These are phyloP conservation scores for Neurospora sp. DNA, from an alignment of 495 filamentous ascomycete species.

Conservation along the genomic window DNA sequence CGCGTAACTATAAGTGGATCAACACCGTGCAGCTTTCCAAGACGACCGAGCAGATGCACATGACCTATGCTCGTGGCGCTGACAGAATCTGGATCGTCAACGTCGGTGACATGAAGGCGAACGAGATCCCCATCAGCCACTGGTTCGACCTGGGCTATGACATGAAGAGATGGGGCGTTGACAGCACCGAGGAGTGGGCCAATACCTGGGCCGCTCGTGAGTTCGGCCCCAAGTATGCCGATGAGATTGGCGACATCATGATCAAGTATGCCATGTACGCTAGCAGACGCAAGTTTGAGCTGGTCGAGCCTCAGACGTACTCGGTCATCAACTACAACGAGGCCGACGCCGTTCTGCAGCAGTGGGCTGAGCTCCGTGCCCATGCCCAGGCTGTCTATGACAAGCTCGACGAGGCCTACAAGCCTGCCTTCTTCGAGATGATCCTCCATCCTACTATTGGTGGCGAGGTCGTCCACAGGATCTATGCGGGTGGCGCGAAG, in stretches of 20 bases:
- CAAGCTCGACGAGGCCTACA: constrained; percentile 32
- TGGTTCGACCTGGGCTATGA: constrained; percentile 61
- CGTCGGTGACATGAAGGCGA: constrained; percentile 61
- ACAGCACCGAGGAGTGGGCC: constrained; percentile 47
- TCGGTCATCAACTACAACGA: constrained; percentile 62
- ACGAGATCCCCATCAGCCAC: constrained; percentile 59
- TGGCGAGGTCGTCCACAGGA: constrained; percentile 49
- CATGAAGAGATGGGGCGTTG: constrained; percentile 40
- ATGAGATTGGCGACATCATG: constrained; percentile 44
- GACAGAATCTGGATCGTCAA: constrained; percentile 68
- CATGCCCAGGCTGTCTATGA: constrained; percentile 48
- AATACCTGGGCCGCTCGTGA: constrained; percentile 48
- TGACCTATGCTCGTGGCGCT: constrained; percentile 51
- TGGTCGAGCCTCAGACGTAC: constrained; percentile 53
- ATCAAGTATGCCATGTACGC: constrained; percentile 53
- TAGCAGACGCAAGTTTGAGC: constrained; percentile 57
- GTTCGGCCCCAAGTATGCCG: constrained; percentile 42
- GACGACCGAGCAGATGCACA: constrained; percentile 54
- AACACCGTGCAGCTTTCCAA: constrained; percentile 59
- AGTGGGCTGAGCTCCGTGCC: constrained; percentile 48
- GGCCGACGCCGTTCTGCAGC: constrained; percentile 50
- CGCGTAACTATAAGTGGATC: constrained; percentile 61
- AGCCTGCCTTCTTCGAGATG: constrained; percentile 59
- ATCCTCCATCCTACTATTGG: constrained; percentile 57
- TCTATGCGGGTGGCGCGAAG: constrained; percentile 49